phyloP scores from a whole-genome alignment of 1,139 yeast genomes.

The Sugiyamaella sp. region DNA sequence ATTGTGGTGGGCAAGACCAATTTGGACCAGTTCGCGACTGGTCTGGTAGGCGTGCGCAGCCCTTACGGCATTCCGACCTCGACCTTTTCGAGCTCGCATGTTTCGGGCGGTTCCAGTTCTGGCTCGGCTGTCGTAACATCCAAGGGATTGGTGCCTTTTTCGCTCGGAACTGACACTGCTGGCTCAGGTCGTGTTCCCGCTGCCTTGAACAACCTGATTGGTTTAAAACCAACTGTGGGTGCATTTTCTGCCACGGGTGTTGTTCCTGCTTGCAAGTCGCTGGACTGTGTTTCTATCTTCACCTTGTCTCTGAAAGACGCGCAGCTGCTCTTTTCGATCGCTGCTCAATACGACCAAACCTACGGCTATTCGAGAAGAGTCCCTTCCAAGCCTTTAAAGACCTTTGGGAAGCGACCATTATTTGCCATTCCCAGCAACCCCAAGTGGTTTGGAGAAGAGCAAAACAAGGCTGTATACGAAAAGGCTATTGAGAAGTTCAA shows the following conservation, averaged over 20 bases:
- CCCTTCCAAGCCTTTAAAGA: slow-evolving; percentile 65
- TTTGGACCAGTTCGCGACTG: slow-evolving; percentile 95
- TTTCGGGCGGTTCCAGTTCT: slow-evolving; percentile 92
- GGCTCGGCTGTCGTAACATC: slow-evolving; percentile 95
- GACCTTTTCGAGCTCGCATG: slow-evolving; percentile 73
- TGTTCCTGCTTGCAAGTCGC: slow-evolving; percentile 95
- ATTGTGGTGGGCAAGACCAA: slow-evolving; percentile 90
- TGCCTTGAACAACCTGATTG: slow-evolving; percentile 86
- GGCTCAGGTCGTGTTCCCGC: slow-evolving; percentile 99
- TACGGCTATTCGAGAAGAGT: slow-evolving; percentile 80
- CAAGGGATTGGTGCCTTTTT: slow-evolving; percentile 81
- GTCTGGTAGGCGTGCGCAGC: slow-evolving; percentile 90
- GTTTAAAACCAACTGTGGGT: slow-evolving; percentile 91
- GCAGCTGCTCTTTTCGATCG: slow-evolving; percentile 66
- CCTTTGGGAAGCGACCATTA: slow-evolving; percentile 60
- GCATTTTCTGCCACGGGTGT: slow-evolving; percentile 83
- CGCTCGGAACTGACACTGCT: slow-evolving; percentile 97
- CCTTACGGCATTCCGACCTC: slow-evolving; percentile 90
- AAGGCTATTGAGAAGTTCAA: slow-evolving; percentile 62
- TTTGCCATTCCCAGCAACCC: slow-evolving; percentile 76
- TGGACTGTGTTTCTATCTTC: slow-evolving; percentile 90
- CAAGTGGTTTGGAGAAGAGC: slow-evolving; percentile 78
- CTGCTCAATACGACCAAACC: slow-evolving; percentile 73
- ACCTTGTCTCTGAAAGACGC: slow-evolving; percentile 80
- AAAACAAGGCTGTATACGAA: slow-evolving; percentile 70